These are phyloP conservation scores for Exophiala oligosperma DNA, from an alignment of 2,329 filamentous ascomycete genomes.

Conservation along the genomic window DNA sequence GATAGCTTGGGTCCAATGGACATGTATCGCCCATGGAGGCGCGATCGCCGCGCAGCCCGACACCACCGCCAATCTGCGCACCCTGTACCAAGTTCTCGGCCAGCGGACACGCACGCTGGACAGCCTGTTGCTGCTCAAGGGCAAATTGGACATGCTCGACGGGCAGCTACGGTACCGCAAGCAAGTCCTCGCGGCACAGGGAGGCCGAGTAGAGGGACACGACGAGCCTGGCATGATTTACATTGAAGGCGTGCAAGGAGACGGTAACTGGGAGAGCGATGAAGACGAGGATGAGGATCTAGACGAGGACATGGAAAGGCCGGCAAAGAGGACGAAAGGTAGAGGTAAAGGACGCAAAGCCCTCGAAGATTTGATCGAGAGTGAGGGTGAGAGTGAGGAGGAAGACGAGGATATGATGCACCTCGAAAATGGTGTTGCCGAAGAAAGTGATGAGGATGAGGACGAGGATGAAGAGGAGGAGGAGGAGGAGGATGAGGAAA, in stretches of 20 bases:
- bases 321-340: too few species aligned
- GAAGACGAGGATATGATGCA: slow-evolving; percentile 10
- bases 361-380: slow-evolving; percentile 23
- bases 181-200: slow-evolving; percentile 57
- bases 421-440: slow-evolving; percentile 44
- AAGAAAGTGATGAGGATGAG: slow-evolving; percentile 60
- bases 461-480: slow-evolving; percentile 36
- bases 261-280: slow-evolving; percentile 47
- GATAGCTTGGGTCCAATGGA: slow-evolving; percentile 96
- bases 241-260: slow-evolving; percentile 84
- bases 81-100: slow-evolving; percentile 82
- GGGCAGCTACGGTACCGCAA: slow-evolving; percentile 81
- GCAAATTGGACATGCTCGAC: slow-evolving; percentile 91
- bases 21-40: slow-evolving; percentile 85
- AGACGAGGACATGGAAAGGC: slow-evolving; percentile 26
- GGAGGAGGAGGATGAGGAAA: slow-evolving; percentile 45
- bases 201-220: slow-evolving; percentile 60
- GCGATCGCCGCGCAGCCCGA: slow-evolving; percentile 85
- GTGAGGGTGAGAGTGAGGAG: slow-evolving; percentile 6
- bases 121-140: slow-evolving; percentile 83
- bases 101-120: slow-evolving; percentile 81
- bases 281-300: slow-evolving; percentile 38
- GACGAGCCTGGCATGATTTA: slow-evolving; percentile 65
- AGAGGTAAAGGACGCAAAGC: slow-evolving; percentile 30
- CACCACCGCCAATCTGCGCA: slow-evolving; percentile 72